Evolutionary conservation across 2,329 filamentous ascomycete genomes (phyloP), one percentile per base, ranked within the genome.

Genomic region (Rasamsonia emersonii): DNA sequence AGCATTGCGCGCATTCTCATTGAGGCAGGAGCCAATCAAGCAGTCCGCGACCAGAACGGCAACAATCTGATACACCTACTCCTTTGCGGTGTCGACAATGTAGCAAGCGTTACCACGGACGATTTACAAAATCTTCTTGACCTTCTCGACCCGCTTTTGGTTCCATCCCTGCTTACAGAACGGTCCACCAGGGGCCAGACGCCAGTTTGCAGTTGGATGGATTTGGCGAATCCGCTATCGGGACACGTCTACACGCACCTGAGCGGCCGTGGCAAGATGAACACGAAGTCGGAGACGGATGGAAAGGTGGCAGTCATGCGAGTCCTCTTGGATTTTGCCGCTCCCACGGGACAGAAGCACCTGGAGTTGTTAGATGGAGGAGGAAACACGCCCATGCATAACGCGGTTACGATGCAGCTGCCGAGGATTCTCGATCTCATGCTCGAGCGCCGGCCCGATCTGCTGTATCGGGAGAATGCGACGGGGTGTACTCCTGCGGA

Each of bases 401-500:
- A 47, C 2, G 50, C 49, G 1, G 49, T 62, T 15, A 51, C 50
- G 17, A 32, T 59, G 4, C 69, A 74, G 21, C 59, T 78, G 1
- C 65, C 68, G 9, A 62, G 75, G 43, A 66, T 83, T 17, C 77
- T 82, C 3, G 35, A 46, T 10, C 10, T 45, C 8, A 49, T 60
- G 24, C 56, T 86, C 8, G 59, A 71, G 7, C 62, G 62, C 42
- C 65, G 72, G 11, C 73, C 79, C 0, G 64, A 67, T 16, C 63
- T 86, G 2, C 59, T 86, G 0, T 69, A 73, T 43, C 72, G 77
- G 14, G 85, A 91, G 52, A 88, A 88, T 43, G 75, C 82, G 0
- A 82, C 82, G 0, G 85, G 85, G 2, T 70, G 73, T 10, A 91
- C 83, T 0, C 79, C 84, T 0, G 66, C 70, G 17, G 83, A 91